Evolutionary conservation across 75 land plant species (phyloP), one percentile per base, ranked within the genome.

Genomic region (Pseudotsuga menziesii): DNA sequence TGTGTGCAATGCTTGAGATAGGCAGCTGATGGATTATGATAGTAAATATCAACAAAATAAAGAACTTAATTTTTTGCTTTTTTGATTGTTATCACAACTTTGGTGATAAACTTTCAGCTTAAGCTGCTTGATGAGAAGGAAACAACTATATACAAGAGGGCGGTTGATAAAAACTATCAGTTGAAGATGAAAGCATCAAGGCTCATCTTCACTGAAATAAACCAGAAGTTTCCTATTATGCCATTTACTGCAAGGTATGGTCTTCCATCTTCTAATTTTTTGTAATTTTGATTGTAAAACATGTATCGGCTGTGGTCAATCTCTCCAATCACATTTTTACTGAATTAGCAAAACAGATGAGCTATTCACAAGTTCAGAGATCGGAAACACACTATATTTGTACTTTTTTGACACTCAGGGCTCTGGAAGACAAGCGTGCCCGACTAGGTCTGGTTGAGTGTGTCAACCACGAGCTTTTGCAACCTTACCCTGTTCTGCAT

Each of bases 401-500:
- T 48, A 9, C 11, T n/a, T 60, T 19, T 60, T 73, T 57, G 22
- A 75, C 41, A 41, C 27, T 35, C 75, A 96, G 98, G 86, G 91
- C 89, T 60, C 77, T 96, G 75, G 99, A 97, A 80, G 99, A 97
- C 80, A 97, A 97, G 79, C 94, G 99, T 67, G 99, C 99, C 52
- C 82, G 93, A 9, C 78, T 97, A 26, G 99, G 99, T 14, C 88
- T 97, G 26, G 98, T 97, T 17, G 99, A 97, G 67, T 97, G 99
- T 85, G 95, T 97, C 61, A 97, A 97, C 74, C 99, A 94, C 81
- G 99, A 94, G 6, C 93, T 96, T 3, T 78, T 96, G 75, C 91
- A 96, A 80, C 98, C 99, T 26, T 97, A 97, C 78, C 99, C 99
- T 58, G 98, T 97, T 74, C 95, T 97, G n/a, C 99, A 94, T 79